Base-by-base conservation (phyloP, 345 rosid species). In the Melaleuca quinquenervia region DNA sequence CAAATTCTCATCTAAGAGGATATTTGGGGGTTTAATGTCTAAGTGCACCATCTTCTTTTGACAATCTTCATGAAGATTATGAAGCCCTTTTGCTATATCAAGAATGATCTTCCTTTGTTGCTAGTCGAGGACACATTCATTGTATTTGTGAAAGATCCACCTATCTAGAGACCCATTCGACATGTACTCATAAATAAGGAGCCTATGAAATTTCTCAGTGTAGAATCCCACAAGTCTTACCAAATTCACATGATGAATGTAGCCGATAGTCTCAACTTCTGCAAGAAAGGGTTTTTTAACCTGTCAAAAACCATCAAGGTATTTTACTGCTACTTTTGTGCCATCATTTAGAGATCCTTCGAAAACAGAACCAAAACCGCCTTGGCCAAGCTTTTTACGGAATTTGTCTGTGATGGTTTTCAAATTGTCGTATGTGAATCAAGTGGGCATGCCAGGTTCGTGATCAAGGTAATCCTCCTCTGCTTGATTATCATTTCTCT, bases 361-460 rank as follows among this genome's bases (percentile, higher is more conserved):
- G 82, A 85, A 87, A 3, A 89, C 92, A 20, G 86, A 83, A 32
- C 92, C 91, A 6, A 91, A 91, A 7, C 91, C 92, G 8, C 92
- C 91, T 62, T 86, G 18, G 5, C 92, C 92, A 52, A 89, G 89
- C 53, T 52, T 87, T 45, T 54, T 51, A 9, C 26, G 48, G 56
- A 91, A 91, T 44, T 89, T 20, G 1, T 84, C 50, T 13, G 91
- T 91, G 3, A 76, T 51, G 26, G 18, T 55, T 45, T 83, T 80
- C 78, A 91, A 6, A 14, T 85, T 56, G 49, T 56, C 1, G 41
- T 85, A 85, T 1, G 3, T 13, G 84, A 85, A 85, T 82, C 84
- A 45, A 21, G 18, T 5, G 45, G 60, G 86, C 82, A 84, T 64
- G 8, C 49, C 82, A 9, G 58, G 82, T 15, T 32, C 29, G 1